Conservation (phyloP, 1,284 basidiomycete species). For the Bondarzewia mesenterica region DNA sequence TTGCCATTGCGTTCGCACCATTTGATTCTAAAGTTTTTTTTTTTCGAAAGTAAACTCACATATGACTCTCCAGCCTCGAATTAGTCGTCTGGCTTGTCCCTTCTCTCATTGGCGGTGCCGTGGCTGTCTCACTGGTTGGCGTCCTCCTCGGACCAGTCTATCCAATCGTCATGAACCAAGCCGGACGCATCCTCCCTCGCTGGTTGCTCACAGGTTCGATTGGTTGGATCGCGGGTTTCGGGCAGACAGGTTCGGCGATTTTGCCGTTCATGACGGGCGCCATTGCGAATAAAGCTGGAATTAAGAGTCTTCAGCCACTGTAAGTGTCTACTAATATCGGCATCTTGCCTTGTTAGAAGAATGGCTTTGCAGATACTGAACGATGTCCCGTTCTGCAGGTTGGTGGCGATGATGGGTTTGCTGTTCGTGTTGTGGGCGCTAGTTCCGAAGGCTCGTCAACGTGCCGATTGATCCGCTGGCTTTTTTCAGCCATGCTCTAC, state of each 20-base stretch:
- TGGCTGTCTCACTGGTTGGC: conserved; percentile 47
- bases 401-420: conserved; percentile 36
- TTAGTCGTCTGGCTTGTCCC: conserved; percentile 54
- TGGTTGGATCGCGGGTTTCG: conserved; percentile 48
- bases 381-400: too few relatives aligned
- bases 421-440: conserved; percentile 37
- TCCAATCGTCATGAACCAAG: conserved; percentile 44
- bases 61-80: conserved; percentile 31
- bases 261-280: conserved; percentile 51
- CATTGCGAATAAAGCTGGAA: conserved; percentile 40
- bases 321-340: conserved; percentile 22
- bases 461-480: conserved; percentile 11
- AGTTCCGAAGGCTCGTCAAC: conserved; percentile 22
- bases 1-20: conserved; percentile 27
- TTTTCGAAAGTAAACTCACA: not conserved
- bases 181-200: conserved; percentile 37
- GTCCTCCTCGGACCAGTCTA: conserved; percentile 45
- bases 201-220: conserved; percentile 45
- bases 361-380: not conserved
- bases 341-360: not conserved
- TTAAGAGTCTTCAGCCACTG: conserved; percentile 47
- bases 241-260: conserved; percentile 43
- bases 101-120: conserved; percentile 40
- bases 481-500: too few relatives aligned
- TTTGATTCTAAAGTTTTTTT: not conserved